Conservation (phyloP, 371 early-diverging fungal species). For the Rhizopus sp. region DNA sequence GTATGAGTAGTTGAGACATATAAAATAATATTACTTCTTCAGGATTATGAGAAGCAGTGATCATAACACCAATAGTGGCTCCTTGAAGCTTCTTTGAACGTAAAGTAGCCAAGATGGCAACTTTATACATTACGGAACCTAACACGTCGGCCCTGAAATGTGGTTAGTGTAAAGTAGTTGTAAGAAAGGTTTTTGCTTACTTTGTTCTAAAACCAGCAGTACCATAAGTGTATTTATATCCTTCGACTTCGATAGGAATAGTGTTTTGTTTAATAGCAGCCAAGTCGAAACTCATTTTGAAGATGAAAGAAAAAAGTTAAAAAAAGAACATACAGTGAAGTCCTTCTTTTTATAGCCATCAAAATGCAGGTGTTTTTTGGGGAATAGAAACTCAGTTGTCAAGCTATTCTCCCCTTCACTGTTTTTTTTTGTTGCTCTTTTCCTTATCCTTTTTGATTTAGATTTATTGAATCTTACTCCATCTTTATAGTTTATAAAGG, state of each 20-base stretch:
- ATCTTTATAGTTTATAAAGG: too few relatives aligned
- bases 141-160: constrained; percentile 72
- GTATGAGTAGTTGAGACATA: too few relatives aligned
- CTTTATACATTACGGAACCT: constrained; percentile 93
- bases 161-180: constrained; percentile 3
- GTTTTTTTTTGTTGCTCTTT: too few relatives aligned
- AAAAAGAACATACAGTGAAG: constrained; percentile 5
- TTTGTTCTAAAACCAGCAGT: constrained; percentile 97
- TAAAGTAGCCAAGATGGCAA: constrained; percentile 91
- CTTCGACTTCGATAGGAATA: constrained; percentile 32
- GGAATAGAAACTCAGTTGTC: too few relatives aligned
- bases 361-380: too few relatives aligned
- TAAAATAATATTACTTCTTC: constrained; percentile 61
- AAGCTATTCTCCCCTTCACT: too few relatives aligned
- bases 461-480: too few relatives aligned
- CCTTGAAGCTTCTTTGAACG: constrained; percentile 89
- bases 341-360: too few relatives aligned
- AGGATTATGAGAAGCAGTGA: constrained; percentile 99
- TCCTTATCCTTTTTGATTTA: too few relatives aligned
- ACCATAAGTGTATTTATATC: constrained; percentile 80
- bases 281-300: constrained; percentile 29
- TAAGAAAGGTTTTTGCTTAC: constrained; percentile 40
- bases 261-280: constrained; percentile 37
- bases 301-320: constrained; percentile 8
- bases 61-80: constrained; percentile 96